A percentile compares a stretch with the other conserved stretches of the same genome.
These are phyloP conservation scores for Pythium rishiriense DNA, from an alignment of 352 stramenopile species.

Conservation along the genomic window DNA sequence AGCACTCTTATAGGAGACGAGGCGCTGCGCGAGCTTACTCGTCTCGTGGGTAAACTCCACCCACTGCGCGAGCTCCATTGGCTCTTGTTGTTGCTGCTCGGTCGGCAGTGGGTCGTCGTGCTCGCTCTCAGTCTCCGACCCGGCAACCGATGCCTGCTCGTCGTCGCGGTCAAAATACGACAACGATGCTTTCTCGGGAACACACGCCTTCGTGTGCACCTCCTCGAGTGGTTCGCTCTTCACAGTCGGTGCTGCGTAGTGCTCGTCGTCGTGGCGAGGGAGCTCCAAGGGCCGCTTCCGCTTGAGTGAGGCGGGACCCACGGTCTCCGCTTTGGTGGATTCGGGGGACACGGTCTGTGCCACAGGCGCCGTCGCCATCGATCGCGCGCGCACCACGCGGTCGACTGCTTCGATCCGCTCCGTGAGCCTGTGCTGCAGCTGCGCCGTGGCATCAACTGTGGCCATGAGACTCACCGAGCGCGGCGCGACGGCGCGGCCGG, in stretches of 20 bases:
- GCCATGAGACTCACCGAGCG: slow-evolving; percentile 11
- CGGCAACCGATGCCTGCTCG: neutral
- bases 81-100: neutral
- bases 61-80: neutral
- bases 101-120: neutral
- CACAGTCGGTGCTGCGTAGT: neutral
- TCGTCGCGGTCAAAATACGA: neutral
- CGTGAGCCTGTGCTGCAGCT: neutral
- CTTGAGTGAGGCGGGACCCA: neutral
- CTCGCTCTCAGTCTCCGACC: slow-evolving; percentile 19
- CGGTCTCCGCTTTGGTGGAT: neutral
- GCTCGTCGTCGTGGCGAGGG: neutral
- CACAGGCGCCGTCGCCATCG: neutral
- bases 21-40: neutral
- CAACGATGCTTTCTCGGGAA: neutral
- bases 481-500: neutral
- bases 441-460: neutral
- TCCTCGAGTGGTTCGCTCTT: too few relatives aligned
- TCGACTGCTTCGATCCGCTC: neutral
- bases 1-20: neutral
- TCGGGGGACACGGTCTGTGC: neutral
- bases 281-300: neutral
- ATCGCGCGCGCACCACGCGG: neutral
- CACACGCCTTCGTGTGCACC: too few relatives aligned
- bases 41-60: neutral